Evolutionary conservation across 148 eudicot species (phyloP), one percentile per base, ranked within the genome.

Genomic region (Fagopyrum tataricum): DNA sequence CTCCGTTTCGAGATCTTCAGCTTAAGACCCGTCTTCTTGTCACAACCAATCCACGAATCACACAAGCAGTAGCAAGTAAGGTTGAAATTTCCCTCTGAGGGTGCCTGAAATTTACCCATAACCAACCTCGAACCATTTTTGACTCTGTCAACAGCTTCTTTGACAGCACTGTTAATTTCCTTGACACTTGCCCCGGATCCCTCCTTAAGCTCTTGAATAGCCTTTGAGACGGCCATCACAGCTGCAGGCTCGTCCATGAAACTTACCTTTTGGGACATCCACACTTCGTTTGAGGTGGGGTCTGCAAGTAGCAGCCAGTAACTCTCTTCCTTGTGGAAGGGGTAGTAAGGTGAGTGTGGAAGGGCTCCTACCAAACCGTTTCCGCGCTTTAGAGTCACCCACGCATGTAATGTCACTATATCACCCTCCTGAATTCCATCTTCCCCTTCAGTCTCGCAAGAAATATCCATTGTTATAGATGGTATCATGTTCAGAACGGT

Each of bases 31-130:
- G 78, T 70, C 79, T 78, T 83, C 37, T 67, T 82, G 66, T 85
- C 88, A 48, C 88, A 82, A n/a, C 88, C 89, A 9, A 86, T 80
- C 89, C 89, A 86, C 3, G 85, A 81, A 52, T 86, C 87, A 41
- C 89, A 86, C 73, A 81, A 56, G 62, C 83, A 80, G 42, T 75
- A 75, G 64, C 77, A 70, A 40, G 79, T 73, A 69, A 84, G 75
- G 68, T 72, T 81, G 67, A 80, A 82, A 56, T 73, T 86, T 23
- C 87, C 89, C 42, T 78, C 87, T 7, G 76, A 67, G 0, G 87
- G 89, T 20, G 87, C 89, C 72, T 82, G 82, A 23, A 86, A 86
- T 75, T 79, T 78, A 41, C 84, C 77, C 82, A 84, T 80, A 23
- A 84, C 87, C 24, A 84, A 74, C 77, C 89, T 72, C 6, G 89